These are phyloP conservation scores for Penicillium ucsense DNA, from an alignment of 495 filamentous ascomycete species.

Conservation along the genomic window DNA sequence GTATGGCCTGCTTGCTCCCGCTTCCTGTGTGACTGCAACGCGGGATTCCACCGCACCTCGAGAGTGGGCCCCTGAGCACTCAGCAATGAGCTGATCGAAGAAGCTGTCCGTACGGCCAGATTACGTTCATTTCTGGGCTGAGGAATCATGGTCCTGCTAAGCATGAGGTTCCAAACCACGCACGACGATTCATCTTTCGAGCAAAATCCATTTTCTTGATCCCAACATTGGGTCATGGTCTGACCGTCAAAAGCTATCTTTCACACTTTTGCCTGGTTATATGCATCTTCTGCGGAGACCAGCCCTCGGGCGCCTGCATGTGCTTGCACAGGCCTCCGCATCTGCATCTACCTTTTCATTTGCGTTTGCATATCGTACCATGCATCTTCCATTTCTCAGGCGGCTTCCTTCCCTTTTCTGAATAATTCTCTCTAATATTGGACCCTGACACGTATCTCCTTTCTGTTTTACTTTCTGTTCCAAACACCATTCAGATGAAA, in stretches of 20 bases:
- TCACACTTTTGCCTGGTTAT: too few species aligned
- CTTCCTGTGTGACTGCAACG: slow-evolving; percentile 16
- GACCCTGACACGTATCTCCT: slow-evolving; percentile 20
- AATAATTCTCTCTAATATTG: slow-evolving; percentile 13
- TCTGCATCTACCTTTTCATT: slow-evolving; percentile 1
- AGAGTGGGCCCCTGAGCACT: neutral
- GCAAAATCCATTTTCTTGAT: too few species aligned
- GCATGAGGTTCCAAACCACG: too few species aligned
- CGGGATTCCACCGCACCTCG: slow-evolving; percentile 15
- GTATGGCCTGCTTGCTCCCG: slow-evolving; percentile 10
- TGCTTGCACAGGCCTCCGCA: neutral
- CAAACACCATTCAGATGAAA: slow-evolving; percentile 20
- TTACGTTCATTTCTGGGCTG: too few species aligned
- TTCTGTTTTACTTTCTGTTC: neutral
- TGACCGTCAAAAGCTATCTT: too few species aligned
- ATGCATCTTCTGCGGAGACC: too few species aligned
- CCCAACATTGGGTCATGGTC: too few species aligned
- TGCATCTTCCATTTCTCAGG: neutral
- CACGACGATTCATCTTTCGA: too few species aligned
- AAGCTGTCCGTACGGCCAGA: too few species aligned
- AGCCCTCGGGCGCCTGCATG: too few species aligned
- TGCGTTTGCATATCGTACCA: neutral
- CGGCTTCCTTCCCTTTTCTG: neutral
- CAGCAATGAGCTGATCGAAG: too few species aligned
- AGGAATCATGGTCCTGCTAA: too few species aligned